Conservation (phyloP, 2,329 filamentous ascomycete genomes). For the Alternaria novae-zelandiae region DNA sequence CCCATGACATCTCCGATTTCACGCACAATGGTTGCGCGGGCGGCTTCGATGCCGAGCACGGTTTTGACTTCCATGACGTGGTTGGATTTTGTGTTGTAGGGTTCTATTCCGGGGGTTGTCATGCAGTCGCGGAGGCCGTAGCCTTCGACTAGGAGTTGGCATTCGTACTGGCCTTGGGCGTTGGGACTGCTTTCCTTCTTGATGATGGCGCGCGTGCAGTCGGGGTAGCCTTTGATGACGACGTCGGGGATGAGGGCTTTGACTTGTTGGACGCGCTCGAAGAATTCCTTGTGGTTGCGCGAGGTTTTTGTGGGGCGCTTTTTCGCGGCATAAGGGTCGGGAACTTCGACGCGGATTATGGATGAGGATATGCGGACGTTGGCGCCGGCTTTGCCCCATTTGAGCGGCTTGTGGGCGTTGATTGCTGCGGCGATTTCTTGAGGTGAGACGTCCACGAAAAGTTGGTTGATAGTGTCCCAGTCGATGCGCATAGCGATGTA, state of each 20-base stretch:
- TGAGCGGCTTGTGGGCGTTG: conserved; percentile 80
- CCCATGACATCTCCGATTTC: conserved; percentile 92
- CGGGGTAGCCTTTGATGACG: conserved; percentile 88
- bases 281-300: conserved; percentile 64
- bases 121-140: conserved; percentile 90
- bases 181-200: conserved; percentile 75
- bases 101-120: conserved; percentile 89
- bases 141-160: conserved; percentile 79
- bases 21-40: conserved; percentile 82
- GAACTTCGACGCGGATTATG: conserved; percentile 76
- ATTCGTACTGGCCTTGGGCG: conserved; percentile 65
- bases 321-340: conserved; percentile 51
- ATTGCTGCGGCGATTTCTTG: conserved; percentile 79
- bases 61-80: conserved; percentile 88
- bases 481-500: conserved; percentile 85
- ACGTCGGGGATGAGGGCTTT: conserved; percentile 82
- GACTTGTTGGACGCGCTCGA: conserved; percentile 82
- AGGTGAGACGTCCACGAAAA: conserved; percentile 80
- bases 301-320: conserved; percentile 37
- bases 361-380: conserved; percentile 46
- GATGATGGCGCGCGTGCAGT: conserved; percentile 86
- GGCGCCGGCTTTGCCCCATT: conserved; percentile 71
- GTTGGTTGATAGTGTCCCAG: conserved; percentile 74
- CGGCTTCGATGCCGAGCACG: conserved; percentile 93
- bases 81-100: conserved; percentile 77